phyloP scores from a whole-genome alignment of 192 early-diverging fungal species.

The Radiomyces spectabilis region DNA sequence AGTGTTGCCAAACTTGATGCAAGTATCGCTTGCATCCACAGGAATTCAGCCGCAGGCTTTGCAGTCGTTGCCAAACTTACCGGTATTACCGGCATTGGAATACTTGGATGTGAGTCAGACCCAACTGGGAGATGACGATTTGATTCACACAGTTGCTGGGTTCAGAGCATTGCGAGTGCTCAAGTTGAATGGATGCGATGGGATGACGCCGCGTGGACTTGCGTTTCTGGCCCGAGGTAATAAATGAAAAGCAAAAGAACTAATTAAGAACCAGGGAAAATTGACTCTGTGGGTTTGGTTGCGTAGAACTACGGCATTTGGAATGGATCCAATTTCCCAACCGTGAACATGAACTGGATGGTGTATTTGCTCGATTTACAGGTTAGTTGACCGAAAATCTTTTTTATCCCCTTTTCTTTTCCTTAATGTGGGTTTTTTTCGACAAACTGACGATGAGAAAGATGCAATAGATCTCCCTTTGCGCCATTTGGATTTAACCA shows the following conservation, averaged over 20 bases:
- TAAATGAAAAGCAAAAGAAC: too few species aligned
- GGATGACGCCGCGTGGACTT: not conserved
- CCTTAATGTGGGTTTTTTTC: too few species aligned
- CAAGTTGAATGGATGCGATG: conserved; percentile 1
- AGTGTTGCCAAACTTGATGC: not conserved
- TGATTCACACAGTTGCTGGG: not conserved
- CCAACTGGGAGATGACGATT: conserved; percentile 5
- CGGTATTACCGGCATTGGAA: too few species aligned
- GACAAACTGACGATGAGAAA: too few species aligned
- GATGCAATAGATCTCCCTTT: conserved; percentile 44
- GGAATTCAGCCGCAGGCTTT: not conserved
- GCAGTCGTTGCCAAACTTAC: too few species aligned
- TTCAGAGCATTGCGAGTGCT: conserved; percentile 4
- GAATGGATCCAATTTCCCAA: conserved; percentile 38
- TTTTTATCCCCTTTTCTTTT: not conserved
- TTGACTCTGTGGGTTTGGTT: not conserved
- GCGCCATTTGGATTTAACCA: conserved; percentile 32
- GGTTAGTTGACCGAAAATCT: conserved; percentile 16
- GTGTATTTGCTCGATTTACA: conserved; percentile 23
- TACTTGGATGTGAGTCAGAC: conserved; percentile 16
- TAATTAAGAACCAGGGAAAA: not conserved
- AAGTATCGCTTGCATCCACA: not conserved
- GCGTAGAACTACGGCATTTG: conserved; percentile 19
- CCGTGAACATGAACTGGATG: conserved; percentile 39
- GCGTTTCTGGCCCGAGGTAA: conserved; percentile 6